A percentile compares a stretch with the other conserved stretches of the same genome.
These are phyloP conservation scores for Russula olivacea DNA, from an alignment of 768 basidiomycete species.

Conservation along the genomic window DNA sequence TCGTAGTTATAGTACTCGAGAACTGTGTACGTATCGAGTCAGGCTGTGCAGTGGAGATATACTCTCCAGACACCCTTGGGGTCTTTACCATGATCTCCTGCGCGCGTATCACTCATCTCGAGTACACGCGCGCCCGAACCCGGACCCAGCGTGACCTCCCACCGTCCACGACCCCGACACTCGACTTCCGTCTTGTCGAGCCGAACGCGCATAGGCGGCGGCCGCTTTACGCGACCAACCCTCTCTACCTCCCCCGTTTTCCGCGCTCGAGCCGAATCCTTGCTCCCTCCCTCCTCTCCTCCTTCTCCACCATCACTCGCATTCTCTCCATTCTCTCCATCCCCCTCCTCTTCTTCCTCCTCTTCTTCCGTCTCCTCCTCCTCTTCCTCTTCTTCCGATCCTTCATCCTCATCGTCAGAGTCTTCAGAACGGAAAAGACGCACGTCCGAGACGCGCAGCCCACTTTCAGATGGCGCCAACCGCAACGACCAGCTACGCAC, in stretches of 20 bases:
- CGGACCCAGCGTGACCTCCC: constrained; percentile 54
- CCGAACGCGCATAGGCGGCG: constrained; percentile 43
- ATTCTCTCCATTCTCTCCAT: not conserved
- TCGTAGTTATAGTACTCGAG: no score
- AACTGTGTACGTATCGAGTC: not conserved
- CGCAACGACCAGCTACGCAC: constrained; percentile 70
- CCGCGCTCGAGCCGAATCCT: constrained; percentile 32
- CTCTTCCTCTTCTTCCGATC: constrained; percentile 46
- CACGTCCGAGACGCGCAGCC: constrained; percentile 49
- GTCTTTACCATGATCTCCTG: not conserved
- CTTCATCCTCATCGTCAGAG: constrained; percentile 53
- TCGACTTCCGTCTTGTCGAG: constrained; percentile 49
- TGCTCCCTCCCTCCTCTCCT: not conserved
- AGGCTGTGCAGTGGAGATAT: constrained; percentile 12
- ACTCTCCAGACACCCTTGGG: constrained; percentile 19
- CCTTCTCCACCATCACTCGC: not conserved
- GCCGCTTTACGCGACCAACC: constrained; percentile 25
- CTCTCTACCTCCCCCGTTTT: constrained; percentile 31
- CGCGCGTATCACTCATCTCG: constrained; percentile 51
- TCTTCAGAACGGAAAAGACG: constrained; percentile 53
- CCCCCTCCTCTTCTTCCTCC: constrained; percentile 32
- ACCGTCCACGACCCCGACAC: constrained; percentile 43
- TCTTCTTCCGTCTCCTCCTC: constrained; percentile 39
- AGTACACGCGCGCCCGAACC: constrained; percentile 50
- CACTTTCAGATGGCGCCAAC: constrained; percentile 51